phyloP scores from a whole-genome alignment of 202 grass and related monocot species.

The Brachypodium distachyon region DNA sequence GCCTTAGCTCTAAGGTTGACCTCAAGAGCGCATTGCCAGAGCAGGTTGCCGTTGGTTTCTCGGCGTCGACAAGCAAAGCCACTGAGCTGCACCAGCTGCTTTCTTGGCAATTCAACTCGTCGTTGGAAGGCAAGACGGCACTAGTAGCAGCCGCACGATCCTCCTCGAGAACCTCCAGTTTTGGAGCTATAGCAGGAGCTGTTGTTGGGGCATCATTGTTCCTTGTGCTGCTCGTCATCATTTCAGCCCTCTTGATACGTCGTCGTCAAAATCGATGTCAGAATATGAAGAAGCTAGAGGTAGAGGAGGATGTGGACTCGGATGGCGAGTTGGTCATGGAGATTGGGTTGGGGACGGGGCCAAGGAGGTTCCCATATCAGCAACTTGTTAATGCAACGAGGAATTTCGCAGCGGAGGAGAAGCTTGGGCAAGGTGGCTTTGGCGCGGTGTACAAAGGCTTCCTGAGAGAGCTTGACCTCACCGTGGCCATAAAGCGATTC shows the following conservation, averaged over 20 bases:
- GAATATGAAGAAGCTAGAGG: conserved; percentile 1
- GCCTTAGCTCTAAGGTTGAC: conserved; percentile 14
- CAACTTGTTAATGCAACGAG: conserved; percentile 27
- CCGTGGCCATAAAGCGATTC: conserved; percentile 46
- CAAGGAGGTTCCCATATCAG: conserved; percentile 28
- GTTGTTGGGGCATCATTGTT: background rate
- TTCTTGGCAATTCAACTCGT: conserved; percentile 36
- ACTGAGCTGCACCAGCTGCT: conserved; percentile 26
- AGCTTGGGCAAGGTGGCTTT: conserved; percentile 65
- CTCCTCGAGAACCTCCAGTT: background rate
- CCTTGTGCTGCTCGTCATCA: background rate
- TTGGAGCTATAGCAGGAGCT: background rate
- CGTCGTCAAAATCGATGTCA: background rate
- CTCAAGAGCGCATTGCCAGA: conserved; percentile 20
- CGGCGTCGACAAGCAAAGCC: background rate
- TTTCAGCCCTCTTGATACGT: background rate
- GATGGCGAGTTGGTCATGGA: conserved; percentile 5
- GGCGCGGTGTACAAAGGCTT: conserved; percentile 40
- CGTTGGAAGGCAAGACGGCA: background rate
- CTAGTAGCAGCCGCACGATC: background rate
- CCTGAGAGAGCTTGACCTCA: background rate
- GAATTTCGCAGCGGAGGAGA: conserved; percentile 41
- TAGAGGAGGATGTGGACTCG: background rate
- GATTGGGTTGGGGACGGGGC: conserved; percentile 33
- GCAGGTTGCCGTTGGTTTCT: conserved; percentile 36